Base-by-base conservation (phyloP, 495 filamentous ascomycete genomes). In the Letharia columbiana region DNA sequence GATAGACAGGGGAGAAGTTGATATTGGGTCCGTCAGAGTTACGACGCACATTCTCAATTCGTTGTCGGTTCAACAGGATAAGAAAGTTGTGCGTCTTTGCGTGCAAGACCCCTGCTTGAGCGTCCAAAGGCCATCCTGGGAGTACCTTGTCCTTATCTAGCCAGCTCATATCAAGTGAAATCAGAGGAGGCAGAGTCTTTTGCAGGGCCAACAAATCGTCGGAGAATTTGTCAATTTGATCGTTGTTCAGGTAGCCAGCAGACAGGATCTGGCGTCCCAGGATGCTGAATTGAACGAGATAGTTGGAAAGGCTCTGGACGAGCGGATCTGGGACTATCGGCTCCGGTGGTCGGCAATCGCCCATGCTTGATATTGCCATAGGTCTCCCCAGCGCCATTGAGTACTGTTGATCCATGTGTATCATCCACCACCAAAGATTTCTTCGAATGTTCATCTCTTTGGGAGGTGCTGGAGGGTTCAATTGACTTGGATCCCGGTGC, bases 371-470 rank as follows among this genome's bases (percentile, higher is more conserved):
- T 42, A 81, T 80, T 3, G 77, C 79, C 23, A 80, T 66, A 11
- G 79, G 79, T 56, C 79, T 69, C 18, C 79, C 78, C 0, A 80
- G 73, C 2, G 78, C 78, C 68, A 81, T 77, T 20, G 78, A 80
- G 63, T 81, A 81, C 44, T 80, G 75, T 70, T 79, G 76, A 65
- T 81, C 79, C 78, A 80, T 79, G 65, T 80, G 76, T 57, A 81
- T 70, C 70, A 81, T 79, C 79, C 79, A 80, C 79, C 79, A 81
- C 79, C 79, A 81, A 4, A 81, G 69, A 40, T 74, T 73, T 60
- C 76, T 75, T 10, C 79, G 74, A 39, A 74, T 65, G 17, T 71
- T 67, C 57, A 72, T 72, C 67, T 81, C 77, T 31, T 74, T 72
- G 3, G 74, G 68, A 31, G 77, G 71, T n/a, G 77, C 76, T 20